phyloP scores from a whole-genome alignment of 257 asterid species.

The Rauvolfia tetraphylla region DNA sequence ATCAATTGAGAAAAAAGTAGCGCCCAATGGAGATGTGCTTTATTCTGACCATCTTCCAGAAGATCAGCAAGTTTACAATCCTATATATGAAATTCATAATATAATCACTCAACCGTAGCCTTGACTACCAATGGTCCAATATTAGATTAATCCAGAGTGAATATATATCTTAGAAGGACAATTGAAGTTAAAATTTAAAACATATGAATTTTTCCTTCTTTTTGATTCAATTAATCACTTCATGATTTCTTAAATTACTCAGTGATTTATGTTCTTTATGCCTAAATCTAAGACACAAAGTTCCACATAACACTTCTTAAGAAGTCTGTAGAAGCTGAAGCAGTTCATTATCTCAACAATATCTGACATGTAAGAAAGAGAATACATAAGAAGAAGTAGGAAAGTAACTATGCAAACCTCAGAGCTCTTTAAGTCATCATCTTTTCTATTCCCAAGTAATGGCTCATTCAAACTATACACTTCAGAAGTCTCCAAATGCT shows the following conservation, averaged over 20 bases:
- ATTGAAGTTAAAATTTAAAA: background rate
- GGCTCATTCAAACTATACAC: slow-evolving; percentile 68
- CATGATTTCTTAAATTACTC: background rate
- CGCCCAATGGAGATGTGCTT: slow-evolving; percentile 72
- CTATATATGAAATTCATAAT: slow-evolving; percentile 24
- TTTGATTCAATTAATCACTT: background rate
- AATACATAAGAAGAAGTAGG: background rate
- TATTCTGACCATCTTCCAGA: slow-evolving; percentile 61
- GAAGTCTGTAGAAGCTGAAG: background rate
- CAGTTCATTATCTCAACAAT: background rate
- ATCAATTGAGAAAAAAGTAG: slow-evolving; percentile 67
- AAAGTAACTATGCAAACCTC: slow-evolving; percentile 38
- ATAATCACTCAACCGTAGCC: slow-evolving; percentile 3
- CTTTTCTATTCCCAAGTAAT: slow-evolving; percentile 46
- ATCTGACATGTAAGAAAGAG: background rate
- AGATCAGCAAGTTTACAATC: slow-evolving; percentile 43
- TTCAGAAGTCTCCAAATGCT: slow-evolving; percentile 45
- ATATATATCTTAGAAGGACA: background rate
- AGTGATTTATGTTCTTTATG: background rate
- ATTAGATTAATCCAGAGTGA: background rate
- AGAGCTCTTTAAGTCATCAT: slow-evolving; percentile 28
- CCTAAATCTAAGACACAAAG: background rate
- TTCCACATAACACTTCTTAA: background rate
- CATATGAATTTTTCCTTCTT: background rate
- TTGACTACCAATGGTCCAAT: background rate